Conservation (phyloP, 2,329 filamentous ascomycete species). For the Alternaria consortialis region DNA sequence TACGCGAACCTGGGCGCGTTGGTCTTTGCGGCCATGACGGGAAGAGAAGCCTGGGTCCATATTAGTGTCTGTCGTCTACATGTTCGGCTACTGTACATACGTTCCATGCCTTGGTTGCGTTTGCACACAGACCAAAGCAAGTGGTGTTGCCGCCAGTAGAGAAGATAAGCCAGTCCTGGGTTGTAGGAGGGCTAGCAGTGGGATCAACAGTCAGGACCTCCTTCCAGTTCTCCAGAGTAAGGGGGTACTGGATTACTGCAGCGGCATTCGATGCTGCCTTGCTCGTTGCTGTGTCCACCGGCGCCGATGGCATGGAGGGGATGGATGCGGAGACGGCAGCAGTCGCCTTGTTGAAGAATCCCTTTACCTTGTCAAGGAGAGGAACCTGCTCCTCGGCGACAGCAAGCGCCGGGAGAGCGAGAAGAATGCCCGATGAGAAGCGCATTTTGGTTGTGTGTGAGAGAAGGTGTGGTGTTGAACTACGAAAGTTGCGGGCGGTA, state of each 20-base stretch:
- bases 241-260: conserved; percentile 61
- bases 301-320: conserved; percentile 46
- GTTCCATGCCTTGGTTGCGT: conserved; percentile 68
- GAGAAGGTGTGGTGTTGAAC: conserved; percentile 17
- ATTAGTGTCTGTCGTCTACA: conserved; percentile 9
- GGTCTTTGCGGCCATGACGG: conserved; percentile 68
- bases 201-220: conserved; percentile 69
- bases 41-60: conserved; percentile 64
- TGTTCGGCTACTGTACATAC: conserved; percentile 43
- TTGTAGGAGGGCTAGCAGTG: conserved; percentile 63
- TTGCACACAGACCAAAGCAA: conserved; percentile 74
- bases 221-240: conserved; percentile 77
- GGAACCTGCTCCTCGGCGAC: conserved; percentile 67
- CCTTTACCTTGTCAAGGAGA: conserved; percentile 68
- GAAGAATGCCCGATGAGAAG: conserved; percentile 60
- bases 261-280: conserved; percentile 64
- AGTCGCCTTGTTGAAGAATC: conserved; percentile 64
- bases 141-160: conserved; percentile 81
- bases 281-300: conserved; percentile 59
- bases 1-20: conserved; percentile 72
- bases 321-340: conserved; percentile 64
- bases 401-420: conserved; percentile 61
- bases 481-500: conserved; percentile 11
- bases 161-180: conserved; percentile 80
- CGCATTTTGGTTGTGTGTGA: conserved; percentile 56